Conservation (phyloP, 2,329 filamentous ascomycete species). For the Aureobasidium sp. region DNA sequence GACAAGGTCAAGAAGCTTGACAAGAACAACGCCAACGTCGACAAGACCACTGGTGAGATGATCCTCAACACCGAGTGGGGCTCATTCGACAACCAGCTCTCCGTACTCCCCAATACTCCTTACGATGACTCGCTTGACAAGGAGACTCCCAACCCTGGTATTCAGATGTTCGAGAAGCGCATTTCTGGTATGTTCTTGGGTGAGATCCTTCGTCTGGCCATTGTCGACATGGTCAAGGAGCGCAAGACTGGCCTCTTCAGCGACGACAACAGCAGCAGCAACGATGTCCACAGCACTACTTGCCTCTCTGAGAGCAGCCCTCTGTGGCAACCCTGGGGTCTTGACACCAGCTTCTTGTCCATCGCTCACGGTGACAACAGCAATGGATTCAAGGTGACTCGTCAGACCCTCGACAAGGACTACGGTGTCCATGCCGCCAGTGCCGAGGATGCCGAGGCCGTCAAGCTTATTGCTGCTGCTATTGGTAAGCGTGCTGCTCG, state of each 20-base stretch:
- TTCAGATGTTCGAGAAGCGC: conserved; percentile 99
- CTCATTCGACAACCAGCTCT: conserved; percentile 90
- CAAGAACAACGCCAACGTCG: conserved; percentile 42
- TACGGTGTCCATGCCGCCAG: conserved; percentile 71
- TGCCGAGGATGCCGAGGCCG: conserved; percentile 77
- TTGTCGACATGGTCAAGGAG: conserved; percentile 66
- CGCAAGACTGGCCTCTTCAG: conserved; percentile 64
- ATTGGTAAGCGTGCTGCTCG: conserved; percentile 84
- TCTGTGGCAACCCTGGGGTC: conserved; percentile 74
- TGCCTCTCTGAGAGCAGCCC: conserved; percentile 58
- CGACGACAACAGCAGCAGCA: conserved; percentile 64
- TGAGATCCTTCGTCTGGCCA: conserved; percentile 75
- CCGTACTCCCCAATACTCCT: conserved; percentile 74
- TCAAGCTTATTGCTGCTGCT: conserved; percentile 74
- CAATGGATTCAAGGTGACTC: conserved; percentile 62
- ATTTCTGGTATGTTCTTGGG: conserved; percentile 98
- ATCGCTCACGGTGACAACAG: conserved; percentile 76
- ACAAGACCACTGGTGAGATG: conserved; percentile 82
- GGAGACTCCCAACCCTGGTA: conserved; percentile 79
- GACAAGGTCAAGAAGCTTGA: conserved; percentile 71
- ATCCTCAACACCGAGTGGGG: conserved; percentile 98
- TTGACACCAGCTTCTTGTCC: conserved; percentile 87
- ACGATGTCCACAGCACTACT: conserved; percentile 62
- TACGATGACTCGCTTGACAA: conserved; percentile 76
- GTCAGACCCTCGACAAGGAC: conserved; percentile 69